Percentiles rank a stretch among this genome's conserved stretches.
These are phyloP conservation scores for Monosporascus ibericus DNA, from an alignment of 2,329 filamentous ascomycete species.

Conservation along the genomic window DNA sequence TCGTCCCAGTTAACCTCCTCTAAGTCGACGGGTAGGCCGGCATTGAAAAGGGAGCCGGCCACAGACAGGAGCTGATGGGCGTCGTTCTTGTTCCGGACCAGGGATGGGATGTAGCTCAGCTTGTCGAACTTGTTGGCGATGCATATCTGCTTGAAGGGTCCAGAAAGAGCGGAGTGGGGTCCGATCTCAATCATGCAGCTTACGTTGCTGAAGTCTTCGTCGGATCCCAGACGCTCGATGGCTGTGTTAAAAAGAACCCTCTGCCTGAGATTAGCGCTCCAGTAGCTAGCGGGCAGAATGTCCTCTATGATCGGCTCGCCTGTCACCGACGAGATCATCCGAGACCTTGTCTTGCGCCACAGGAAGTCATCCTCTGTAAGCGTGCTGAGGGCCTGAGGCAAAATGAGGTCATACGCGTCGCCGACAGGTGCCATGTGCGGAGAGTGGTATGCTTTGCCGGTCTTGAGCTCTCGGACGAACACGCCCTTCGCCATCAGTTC, in stretches of 20 bases:
- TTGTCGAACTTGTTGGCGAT: constrained; percentile 2
- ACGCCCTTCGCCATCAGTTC: constrained; percentile 35
- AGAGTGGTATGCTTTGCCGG: constrained; percentile 32
- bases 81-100: constrained; percentile 11
- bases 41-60: constrained; percentile 13
- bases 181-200: constrained; percentile 15
- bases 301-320: constrained; percentile 5
- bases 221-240: neutral
- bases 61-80: constrained; percentile 8
- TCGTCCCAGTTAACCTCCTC: constrained; percentile 6
- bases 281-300: constrained; percentile 13
- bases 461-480: constrained; percentile 39
- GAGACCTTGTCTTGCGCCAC: constrained; percentile 7
- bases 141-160: constrained; percentile 25
- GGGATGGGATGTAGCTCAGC: constrained; percentile 11
- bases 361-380: constrained; percentile 9
- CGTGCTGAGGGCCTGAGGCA: constrained; percentile 2
- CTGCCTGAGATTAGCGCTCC: constrained; percentile 18
- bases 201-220: constrained; percentile 11
- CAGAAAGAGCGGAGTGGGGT: constrained; percentile 21
- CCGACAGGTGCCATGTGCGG: constrained; percentile 38
- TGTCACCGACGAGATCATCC: constrained; percentile 19
- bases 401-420: constrained; percentile 14
- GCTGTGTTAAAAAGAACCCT: constrained; percentile 3
- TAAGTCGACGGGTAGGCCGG: constrained; percentile 12